These are phyloP conservation scores for Mycena galopus DNA, from an alignment of 768 basidiomycete genomes.

Conservation along the genomic window DNA sequence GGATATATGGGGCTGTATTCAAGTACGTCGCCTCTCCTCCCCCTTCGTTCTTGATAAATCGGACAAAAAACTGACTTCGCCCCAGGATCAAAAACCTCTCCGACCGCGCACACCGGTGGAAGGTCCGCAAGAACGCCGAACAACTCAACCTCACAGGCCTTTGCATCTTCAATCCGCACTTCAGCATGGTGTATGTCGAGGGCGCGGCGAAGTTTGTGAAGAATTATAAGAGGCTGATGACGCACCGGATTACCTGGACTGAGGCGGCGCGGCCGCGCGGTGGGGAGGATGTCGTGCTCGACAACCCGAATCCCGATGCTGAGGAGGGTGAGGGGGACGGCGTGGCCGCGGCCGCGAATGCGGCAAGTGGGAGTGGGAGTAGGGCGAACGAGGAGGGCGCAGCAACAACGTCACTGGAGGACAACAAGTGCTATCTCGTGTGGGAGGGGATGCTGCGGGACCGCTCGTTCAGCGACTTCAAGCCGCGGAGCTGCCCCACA, in stretches of 20 bases:
- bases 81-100: constrained; percentile 85
- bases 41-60: neutral
- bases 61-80: neutral
- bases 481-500: constrained; percentile 84
- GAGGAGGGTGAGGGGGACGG: constrained; percentile 45
- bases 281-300: constrained; percentile 77
- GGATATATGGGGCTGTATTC: constrained; percentile 86
- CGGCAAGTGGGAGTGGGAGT: constrained; percentile 36
- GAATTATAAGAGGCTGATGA: constrained; percentile 89
- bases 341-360: constrained; percentile 43
- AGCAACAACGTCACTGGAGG: constrained; percentile 71
- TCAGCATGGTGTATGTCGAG: constrained; percentile 94
- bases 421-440: constrained; percentile 90
- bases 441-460: constrained; percentile 95
- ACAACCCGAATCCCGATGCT: constrained; percentile 59
- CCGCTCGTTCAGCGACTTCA: constrained; percentile 83
- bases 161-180: constrained; percentile 90
- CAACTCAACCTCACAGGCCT: constrained; percentile 90
- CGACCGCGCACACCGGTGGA: constrained; percentile 96
- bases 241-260: constrained; percentile 93
- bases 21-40: constrained; percentile 70
- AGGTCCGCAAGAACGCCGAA: constrained; percentile 96
- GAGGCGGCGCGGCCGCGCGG: constrained; percentile 87
- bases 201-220: constrained; percentile 89
- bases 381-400: constrained; percentile 47